Base-by-base conservation (phyloP, 169 alveolate genomes). In the Eimeria nieschulzi region DNA sequence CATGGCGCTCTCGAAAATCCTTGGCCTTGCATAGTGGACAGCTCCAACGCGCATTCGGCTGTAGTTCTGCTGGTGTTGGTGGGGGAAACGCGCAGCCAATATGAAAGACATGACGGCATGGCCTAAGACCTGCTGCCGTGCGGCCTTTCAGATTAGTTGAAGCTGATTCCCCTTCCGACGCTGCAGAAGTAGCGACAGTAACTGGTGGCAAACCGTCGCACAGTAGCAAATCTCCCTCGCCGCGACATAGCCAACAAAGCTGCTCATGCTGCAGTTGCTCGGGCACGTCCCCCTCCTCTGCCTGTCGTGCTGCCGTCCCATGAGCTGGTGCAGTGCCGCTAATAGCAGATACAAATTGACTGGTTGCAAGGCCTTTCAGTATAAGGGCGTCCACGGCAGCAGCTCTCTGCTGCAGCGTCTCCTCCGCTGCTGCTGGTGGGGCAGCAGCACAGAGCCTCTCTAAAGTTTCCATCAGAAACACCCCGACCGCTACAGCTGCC, bases 51-150 rank as follows among this genome's bases (percentile, higher is more conserved):
- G 90, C 90, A 21, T 63, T 82, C 7, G 90, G 90, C 90, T 82
- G 90, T 7, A 82, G 64, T n/a, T 82, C 90, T 61, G 90, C 90
- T 8, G 90, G 79, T 9, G 90, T 82, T 1, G 90, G 90, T 9
- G 90, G 90, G 23, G 90, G 90, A 21, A 82, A 82, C 25, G 90
- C 90, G 59, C 90, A 82, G 59, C 90, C 90, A 39, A 82, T 82
- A 54, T 82, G 90, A 68, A 82, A 82, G n/a, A 82, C 90, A 63
- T 82, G 90, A 17, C 78, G 90, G 39, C 90, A 82, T 33, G 90
- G 76, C 90, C 78, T 82, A 26, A 76, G 76, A 59, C 46, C 79
- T 21, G 78, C 54, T 63, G 78, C 64, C 26, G 78, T 1, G 26
- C 76, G 9, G 63, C 63, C 23, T 12, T 59, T 12, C 68, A 59